Conservation (phyloP, 768 basidiomycete genomes). For the Lentinula raphanica region DNA sequence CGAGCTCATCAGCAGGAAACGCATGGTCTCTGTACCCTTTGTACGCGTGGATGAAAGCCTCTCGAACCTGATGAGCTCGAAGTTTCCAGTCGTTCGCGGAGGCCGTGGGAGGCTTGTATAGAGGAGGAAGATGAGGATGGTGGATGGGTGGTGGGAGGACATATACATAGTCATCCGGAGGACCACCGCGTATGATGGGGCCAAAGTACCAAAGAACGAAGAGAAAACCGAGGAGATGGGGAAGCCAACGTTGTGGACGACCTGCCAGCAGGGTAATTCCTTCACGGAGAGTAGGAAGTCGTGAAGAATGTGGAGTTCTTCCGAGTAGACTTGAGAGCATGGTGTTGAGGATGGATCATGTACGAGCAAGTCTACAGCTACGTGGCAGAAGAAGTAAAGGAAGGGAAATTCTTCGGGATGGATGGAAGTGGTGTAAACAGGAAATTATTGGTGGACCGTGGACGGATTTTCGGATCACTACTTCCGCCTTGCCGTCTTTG, state of each 20-base stretch:
- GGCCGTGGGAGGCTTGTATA: conserved; percentile 2
- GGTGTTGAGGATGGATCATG: not conserved
- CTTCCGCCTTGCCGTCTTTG: not conserved
- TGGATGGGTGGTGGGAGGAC: conserved; percentile 3
- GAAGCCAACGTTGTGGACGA: conserved; percentile 7
- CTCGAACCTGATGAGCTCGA: conserved; percentile 42
- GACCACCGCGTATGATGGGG: not conserved
- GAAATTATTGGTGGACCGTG: too few relatives aligned
- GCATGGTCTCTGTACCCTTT: conserved; percentile 46
- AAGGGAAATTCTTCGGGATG: too few relatives aligned
- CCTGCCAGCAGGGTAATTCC: conserved; percentile 1
- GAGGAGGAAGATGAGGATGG: conserved; percentile 6
- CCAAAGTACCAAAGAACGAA: conserved; percentile 4
- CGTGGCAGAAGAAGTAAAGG: too few relatives aligned
- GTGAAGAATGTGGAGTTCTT: not conserved
- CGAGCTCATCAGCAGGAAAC: conserved; percentile 49
- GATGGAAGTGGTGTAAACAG: too few relatives aligned
- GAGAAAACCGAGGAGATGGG: not conserved
- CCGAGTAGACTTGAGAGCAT: not conserved
- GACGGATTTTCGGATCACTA: not conserved
- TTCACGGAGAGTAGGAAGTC: conserved; percentile 1
- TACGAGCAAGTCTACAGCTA: not conserved
- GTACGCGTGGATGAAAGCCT: conserved; percentile 54
- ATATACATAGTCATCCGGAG: not conserved
- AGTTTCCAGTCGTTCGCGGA: conserved; percentile 26